Percentiles rank a stretch among this genome's conserved stretches.
phyloP scores from a whole-genome alignment of 108 stramenopile genomes.

The Skeletonema grethae region DNA sequence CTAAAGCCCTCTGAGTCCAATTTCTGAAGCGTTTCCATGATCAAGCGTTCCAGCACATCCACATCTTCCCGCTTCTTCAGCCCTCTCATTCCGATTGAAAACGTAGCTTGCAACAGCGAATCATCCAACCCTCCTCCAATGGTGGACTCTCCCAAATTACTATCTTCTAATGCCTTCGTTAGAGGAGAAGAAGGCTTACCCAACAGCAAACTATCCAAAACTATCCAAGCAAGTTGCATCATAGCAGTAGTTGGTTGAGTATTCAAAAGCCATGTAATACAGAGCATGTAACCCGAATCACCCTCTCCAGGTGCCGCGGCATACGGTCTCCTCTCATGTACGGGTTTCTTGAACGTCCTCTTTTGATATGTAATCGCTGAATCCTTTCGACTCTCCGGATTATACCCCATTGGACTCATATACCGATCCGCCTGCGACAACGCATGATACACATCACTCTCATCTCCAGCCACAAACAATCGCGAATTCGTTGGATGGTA shows the following conservation, averaged over 20 bases:
- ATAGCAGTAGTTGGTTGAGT: constrained; percentile 63
- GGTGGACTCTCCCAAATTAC: constrained; percentile 51
- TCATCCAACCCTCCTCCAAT: constrained; percentile 73
- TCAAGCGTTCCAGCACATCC: constrained; percentile 50
- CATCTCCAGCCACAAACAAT: constrained; percentile 93
- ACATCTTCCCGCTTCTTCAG: constrained; percentile 54
- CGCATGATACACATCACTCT: constrained; percentile 71
- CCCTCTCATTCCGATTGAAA: constrained; percentile 83
- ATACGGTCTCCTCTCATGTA: constrained; percentile 42
- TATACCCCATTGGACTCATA: constrained; percentile 59
- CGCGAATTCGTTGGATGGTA: constrained; percentile 95
- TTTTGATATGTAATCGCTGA: constrained; percentile 50
- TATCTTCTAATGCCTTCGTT: constrained; percentile 49
- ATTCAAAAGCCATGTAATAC: constrained; percentile 89
- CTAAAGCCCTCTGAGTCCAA: constrained; percentile 80
- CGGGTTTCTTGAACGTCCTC: constrained; percentile 43
- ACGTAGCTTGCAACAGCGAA: constrained; percentile 71
- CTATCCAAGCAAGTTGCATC: constrained; percentile 74
- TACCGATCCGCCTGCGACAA: constrained; percentile 53
- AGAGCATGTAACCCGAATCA: constrained; percentile 62
- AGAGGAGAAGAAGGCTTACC: constrained; percentile 73
- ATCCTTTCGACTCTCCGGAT: constrained; percentile 40
- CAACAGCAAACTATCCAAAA: constrained; percentile 81
- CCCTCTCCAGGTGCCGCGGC: constrained; percentile 46
- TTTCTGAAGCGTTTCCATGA: constrained; percentile 59